Evolutionary conservation across 345 rosid genomes (phyloP).

Genomic region (Eucalyptus pauciflora): DNA sequence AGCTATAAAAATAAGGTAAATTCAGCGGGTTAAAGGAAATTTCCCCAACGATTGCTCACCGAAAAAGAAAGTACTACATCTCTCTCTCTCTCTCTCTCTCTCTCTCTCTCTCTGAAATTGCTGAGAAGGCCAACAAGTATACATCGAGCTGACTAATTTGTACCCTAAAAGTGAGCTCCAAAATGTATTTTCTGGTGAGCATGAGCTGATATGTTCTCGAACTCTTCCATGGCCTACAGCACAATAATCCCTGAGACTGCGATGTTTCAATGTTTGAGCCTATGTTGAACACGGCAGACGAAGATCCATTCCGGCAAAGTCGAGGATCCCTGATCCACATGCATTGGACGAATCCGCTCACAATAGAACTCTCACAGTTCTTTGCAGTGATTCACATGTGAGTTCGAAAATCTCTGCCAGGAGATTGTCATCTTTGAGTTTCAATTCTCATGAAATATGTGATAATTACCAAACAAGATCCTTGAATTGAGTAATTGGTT

Average conservation of each 20-base stretch:
- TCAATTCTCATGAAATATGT: neutral
- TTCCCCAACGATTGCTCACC: too few relatives aligned
- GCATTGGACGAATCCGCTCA: neutral
- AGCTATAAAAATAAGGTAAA: neutral
- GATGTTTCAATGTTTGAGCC: neutral
- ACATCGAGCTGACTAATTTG: too few relatives aligned
- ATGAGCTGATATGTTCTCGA: neutral
- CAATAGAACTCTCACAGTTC: neutral
- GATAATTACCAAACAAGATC: neutral
- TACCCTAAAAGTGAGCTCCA: too few relatives aligned
- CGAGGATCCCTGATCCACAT: neutral
- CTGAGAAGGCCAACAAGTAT: too few relatives aligned
- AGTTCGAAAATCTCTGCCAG: neutral
- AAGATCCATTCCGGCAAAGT: neutral
- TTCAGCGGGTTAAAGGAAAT: neutral
- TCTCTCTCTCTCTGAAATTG: too few relatives aligned
- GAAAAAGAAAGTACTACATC: too few relatives aligned
- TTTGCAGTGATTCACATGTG: neutral
- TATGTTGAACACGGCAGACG: neutral
- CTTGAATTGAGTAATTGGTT: neutral
- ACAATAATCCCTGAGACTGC: neutral
- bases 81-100: too few relatives aligned
- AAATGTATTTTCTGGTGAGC: neutral
- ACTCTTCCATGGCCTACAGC: neutral
- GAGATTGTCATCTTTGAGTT: neutral